These are phyloP conservation scores for Kregervanrija fluxuum DNA, from an alignment of 805 yeast genomes.

Conservation along the genomic window DNA sequence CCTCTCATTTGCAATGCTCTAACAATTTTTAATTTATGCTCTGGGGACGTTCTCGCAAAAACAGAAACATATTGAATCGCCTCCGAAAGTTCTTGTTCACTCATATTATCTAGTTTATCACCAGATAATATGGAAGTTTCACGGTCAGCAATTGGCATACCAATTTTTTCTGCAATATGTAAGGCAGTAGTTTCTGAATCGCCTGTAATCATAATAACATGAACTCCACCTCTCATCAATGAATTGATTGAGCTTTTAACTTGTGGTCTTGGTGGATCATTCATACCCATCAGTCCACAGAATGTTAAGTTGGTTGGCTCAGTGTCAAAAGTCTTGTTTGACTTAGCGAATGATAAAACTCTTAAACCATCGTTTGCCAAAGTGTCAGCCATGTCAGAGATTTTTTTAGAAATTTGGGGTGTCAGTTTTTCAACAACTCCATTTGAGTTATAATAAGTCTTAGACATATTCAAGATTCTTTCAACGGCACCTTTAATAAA, in stretches of 20 bases:
- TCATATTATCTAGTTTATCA: conserved; percentile 67
- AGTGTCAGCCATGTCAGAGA: conserved; percentile 49
- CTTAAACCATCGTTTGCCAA: conserved; percentile 83
- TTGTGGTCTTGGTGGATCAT: conserved; percentile 93
- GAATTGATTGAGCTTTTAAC: conserved; percentile 70
- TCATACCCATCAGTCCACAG: conserved; percentile 89
- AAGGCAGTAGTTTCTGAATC: conserved; percentile 84
- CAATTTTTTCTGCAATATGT: conserved; percentile 82
- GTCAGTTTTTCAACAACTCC: conserved; percentile 58
- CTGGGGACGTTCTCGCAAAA: conserved; percentile 93
- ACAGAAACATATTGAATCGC: conserved; percentile 79
- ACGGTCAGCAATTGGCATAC: conserved; percentile 67
- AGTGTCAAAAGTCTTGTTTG: conserved; percentile 29
- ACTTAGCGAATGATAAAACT: conserved; percentile 71
- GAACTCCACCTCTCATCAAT: conserved; percentile 87
- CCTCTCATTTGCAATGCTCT: conserved; percentile 86
- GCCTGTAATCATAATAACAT: conserved; percentile 97
- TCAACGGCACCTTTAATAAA: conserved; percentile 91
- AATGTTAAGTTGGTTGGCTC: conserved; percentile 61
- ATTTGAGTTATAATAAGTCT: conserved; percentile 47
- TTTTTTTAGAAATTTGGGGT: conserved; percentile 37
- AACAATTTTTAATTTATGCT: conserved; percentile 85
- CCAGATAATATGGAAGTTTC: conserved; percentile 64
- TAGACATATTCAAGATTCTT: conserved; percentile 53
- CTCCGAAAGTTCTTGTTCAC: conserved; percentile 63